Base-by-base conservation (phyloP, 2,329 filamentous ascomycete genomes). In the Venturia oleaginea region DNA sequence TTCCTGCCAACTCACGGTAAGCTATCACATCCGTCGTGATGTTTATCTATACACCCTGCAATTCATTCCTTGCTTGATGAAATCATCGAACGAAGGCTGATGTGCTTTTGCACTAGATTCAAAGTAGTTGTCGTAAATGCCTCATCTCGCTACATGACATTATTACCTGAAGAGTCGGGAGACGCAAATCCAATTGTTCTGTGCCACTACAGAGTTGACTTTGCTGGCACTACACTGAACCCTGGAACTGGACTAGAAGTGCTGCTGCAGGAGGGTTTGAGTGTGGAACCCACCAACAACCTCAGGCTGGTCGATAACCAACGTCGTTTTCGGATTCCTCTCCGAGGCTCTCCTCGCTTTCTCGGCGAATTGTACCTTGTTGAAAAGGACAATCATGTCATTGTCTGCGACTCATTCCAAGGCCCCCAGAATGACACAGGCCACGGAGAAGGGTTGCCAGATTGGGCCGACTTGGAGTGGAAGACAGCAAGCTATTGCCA, bases 1-100 rank as follows among this genome's bases (percentile, higher is more conserved):
- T 57, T n/a, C 51, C 51, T 57, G 51, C 51, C 51, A 57, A 57
- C 34, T 57, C 51, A 15, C 51, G 27, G 51, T 57, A 57, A 57
- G 51, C 30, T 34, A 34, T 57, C 27, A 34, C 51, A 22, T 30
- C 30, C 19, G 13, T 57, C 3, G 15, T 22, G 51, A 57, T 34
- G 7, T 5, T 51, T 4, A 17, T 34, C 19, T n/a, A 22, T 5
- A 8, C 30, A 34, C 19, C 30, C 2, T 17, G 51, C 51, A 6
- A 34, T 10, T 54, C 15, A 34, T 13, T 54, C 15, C 17, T 54
- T 32, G 15, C 17, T 54, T 32, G 15, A 34, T 11, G 19, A n/a
- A 30, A 15, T 7, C 19, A 30, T 13, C 11, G 51, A 17, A 22
- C 4, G 3, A 19, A 34, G 1, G 8, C 51, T 57, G n/a, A 57